Conservation (phyloP, 2,329 filamentous ascomycete genomes). For the Epichloe elymi region DNA sequence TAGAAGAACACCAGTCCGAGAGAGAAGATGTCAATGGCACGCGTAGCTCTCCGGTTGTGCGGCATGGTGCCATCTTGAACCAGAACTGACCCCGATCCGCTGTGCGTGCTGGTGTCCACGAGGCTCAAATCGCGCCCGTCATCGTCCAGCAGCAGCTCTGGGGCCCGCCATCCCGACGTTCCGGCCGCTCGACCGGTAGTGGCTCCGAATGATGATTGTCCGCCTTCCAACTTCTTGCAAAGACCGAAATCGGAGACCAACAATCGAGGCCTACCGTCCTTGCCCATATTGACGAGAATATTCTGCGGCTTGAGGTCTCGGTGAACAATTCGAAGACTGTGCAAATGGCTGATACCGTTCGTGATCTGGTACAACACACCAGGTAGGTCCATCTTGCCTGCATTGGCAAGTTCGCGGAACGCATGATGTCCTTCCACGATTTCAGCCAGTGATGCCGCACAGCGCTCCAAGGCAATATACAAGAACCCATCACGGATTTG, state of each 20-base stretch:
- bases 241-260: constrained; percentile 96
- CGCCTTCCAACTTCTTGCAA: constrained; percentile 91
- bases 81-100: constrained; percentile 45
- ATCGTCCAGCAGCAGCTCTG: constrained; percentile 77
- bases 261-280: constrained; percentile 61
- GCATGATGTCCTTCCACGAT: constrained; percentile 64
- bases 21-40: constrained; percentile 95
- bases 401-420: constrained; percentile 55
- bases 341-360: constrained; percentile 75
- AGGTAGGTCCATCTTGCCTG: constrained; percentile 63
- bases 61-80: constrained; percentile 43
- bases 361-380: constrained; percentile 80
- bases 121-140: constrained; percentile 41
- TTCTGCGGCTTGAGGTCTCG: constrained; percentile 97
- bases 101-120: constrained; percentile 42
- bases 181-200: constrained; percentile 89
- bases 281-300: constrained; percentile 70
- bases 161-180: constrained; percentile 92
- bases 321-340: constrained; percentile 87
- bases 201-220: constrained; percentile 86
- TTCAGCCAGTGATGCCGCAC: constrained; percentile 85
- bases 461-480: constrained; percentile 91
- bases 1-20: constrained; percentile 98
- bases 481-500: constrained; percentile 80
- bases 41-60: constrained; percentile 66